Conservation (phyloP, 2,329 filamentous ascomycete species). For the Talaromyces pinophilus region DNA sequence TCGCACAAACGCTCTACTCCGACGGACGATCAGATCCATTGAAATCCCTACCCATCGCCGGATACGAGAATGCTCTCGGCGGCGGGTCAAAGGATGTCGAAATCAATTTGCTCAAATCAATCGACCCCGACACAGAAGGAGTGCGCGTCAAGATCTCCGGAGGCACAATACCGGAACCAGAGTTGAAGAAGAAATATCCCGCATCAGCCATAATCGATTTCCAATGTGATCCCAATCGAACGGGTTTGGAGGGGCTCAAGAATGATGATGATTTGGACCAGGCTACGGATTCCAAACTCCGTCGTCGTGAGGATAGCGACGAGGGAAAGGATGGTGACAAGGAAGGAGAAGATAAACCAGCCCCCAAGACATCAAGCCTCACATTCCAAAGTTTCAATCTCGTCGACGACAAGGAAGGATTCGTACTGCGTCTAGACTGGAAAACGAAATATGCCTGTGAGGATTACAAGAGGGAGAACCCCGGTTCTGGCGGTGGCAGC, state of each 20-base stretch:
- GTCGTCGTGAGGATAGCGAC: neutral
- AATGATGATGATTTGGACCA: conserved; percentile 33
- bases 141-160: conserved; percentile 68
- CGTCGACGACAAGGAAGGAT: conserved; percentile 55
- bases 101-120: conserved; percentile 65
- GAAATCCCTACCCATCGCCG: conserved; percentile 70
- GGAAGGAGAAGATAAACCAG: conserved; percentile 13
- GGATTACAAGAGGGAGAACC: conserved; percentile 51
- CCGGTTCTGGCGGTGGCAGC: conserved; percentile 32
- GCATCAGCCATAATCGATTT: conserved; percentile 74
- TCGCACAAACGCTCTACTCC: conserved; percentile 46
- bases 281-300: conserved; percentile 21
- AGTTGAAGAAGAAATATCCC: conserved; percentile 34
- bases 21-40: conserved; percentile 47
- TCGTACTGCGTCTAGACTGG: conserved; percentile 78
- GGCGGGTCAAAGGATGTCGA: conserved; percentile 58
- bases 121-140: conserved; percentile 70
- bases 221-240: conserved; percentile 71
- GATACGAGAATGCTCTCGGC: conserved; percentile 59
- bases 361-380: conserved; percentile 58
- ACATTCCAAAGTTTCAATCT: conserved; percentile 73
- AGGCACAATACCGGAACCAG: conserved; percentile 38
- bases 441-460: conserved; percentile 85
- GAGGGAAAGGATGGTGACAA: neutral
- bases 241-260: conserved; percentile 65